Percentiles rank a stretch among this genome's conserved stretches.
Conservation (phyloP, 495 filamentous ascomycete genomes). For the Corynascus novoguineensis region DNA sequence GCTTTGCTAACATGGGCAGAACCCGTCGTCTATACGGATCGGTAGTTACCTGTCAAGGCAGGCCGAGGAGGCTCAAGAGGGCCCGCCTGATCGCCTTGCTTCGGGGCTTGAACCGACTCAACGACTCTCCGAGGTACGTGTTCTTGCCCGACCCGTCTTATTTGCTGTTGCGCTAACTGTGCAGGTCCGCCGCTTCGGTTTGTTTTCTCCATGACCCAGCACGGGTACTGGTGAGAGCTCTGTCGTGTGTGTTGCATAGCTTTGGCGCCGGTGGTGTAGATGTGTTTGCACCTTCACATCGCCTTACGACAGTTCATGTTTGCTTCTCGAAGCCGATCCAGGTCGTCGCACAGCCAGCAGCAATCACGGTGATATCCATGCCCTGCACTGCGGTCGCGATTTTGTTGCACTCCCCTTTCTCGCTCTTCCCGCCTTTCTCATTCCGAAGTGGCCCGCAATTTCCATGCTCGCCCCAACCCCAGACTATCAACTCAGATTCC, state of each 20-base stretch:
- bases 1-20: constrained; percentile 30
- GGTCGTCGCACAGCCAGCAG: constrained; percentile 84
- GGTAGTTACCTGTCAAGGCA: constrained; percentile 31
- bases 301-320: constrained; percentile 7
- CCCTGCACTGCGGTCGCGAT: constrained; percentile 49
- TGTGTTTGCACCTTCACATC: background rate
- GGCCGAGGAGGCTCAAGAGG: constrained; percentile 25
- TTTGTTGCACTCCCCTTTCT: constrained; percentile 58
- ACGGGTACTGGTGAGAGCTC: too few relatives aligned
- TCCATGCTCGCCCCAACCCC: constrained; percentile 97
- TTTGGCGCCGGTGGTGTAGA: background rate
- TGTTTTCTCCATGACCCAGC: constrained; percentile 38
- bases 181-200: constrained; percentile 47
- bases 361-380: constrained; percentile 50
- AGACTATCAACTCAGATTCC: constrained; percentile 60
- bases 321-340: constrained; percentile 55
- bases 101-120: constrained; percentile 60
- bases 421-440: constrained; percentile 60
- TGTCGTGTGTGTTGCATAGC: background rate
- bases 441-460: constrained; percentile 77
- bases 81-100: constrained; percentile 20
- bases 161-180: constrained; percentile 15
- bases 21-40: constrained; percentile 34
- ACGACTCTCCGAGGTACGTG: constrained; percentile 52
- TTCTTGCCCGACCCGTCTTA: background rate